phyloP scores from a whole-genome alignment of 148 eudicot species.

The Diospyros lotus region DNA sequence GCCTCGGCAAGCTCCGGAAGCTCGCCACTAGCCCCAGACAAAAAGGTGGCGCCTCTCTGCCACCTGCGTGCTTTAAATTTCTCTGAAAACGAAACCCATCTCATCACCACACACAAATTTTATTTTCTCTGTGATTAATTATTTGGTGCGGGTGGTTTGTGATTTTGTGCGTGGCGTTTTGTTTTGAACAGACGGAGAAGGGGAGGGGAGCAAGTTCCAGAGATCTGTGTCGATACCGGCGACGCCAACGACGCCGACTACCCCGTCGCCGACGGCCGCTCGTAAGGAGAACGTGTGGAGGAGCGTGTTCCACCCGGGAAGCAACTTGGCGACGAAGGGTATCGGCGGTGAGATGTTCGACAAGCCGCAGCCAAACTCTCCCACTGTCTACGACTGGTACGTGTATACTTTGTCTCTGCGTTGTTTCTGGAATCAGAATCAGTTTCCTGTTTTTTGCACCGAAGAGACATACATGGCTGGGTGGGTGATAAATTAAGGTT shows the following conservation, averaged over 20 bases:
- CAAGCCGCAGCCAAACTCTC: constrained; percentile 60
- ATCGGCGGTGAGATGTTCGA: constrained; percentile 64
- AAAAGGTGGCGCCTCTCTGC: constrained; percentile 8
- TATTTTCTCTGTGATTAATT: not conserved
- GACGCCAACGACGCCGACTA: constrained; percentile 48
- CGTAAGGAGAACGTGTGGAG: constrained; percentile 80
- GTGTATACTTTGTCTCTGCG: not conserved
- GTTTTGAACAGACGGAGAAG: constrained; percentile 16
- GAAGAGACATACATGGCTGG: too few relatives aligned
- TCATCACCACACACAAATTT: too few relatives aligned
- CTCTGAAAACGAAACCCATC: not conserved
- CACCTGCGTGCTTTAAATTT: not conserved
- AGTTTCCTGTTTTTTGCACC: too few relatives aligned
- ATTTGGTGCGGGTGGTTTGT: too few relatives aligned
- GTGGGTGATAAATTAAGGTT: too few relatives aligned
- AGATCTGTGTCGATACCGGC: constrained; percentile 55
- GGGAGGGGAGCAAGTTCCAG: constrained; percentile 31
- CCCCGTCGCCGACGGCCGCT: constrained; percentile 38
- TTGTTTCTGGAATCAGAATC: too few relatives aligned
- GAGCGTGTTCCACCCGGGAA: constrained; percentile 88
- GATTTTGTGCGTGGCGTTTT: not conserved
- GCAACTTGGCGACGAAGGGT: constrained; percentile 60
- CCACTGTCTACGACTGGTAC: constrained; percentile 94
- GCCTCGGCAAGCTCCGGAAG: constrained; percentile 55
- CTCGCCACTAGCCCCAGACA: constrained; percentile 18